Percentiles rank a stretch among this genome's conserved stretches.
Evolutionary conservation across 305 asterid genomes (phyloP).

Genomic region (Plantago lanceolata): DNA sequence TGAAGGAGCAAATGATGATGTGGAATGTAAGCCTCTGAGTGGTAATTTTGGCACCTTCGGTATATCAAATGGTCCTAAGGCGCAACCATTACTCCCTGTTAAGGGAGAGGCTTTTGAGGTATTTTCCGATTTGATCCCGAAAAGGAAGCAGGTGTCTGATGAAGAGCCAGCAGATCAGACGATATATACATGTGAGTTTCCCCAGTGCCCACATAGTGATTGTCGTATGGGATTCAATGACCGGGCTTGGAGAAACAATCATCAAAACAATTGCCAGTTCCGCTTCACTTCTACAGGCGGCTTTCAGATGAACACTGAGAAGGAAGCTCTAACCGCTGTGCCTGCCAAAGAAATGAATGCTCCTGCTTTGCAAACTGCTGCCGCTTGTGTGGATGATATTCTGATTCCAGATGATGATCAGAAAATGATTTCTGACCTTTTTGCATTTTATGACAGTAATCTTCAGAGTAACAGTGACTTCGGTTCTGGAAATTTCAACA

Average conservation of each 20-base stretch:
- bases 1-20: constrained; percentile 41
- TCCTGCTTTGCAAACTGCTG: constrained; percentile 18
- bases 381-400: constrained; percentile 25
- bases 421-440: constrained; percentile 41
- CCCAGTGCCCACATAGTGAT: constrained; percentile 50
- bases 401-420: constrained; percentile 59
- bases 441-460: constrained; percentile 41
- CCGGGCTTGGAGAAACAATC: constrained; percentile 52
- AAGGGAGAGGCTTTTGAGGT: constrained; percentile 48
- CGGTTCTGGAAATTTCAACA: constrained; percentile 31
- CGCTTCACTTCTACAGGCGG: constrained; percentile 28
- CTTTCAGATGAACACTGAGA: constrained; percentile 28
- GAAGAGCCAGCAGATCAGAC: constrained; percentile 31
- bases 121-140: constrained; percentile 33
- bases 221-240: constrained; percentile 42
- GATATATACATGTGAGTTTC: constrained; percentile 49
- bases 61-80: constrained; percentile 21
- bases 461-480: constrained; percentile 33
- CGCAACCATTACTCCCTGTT: constrained; percentile 32
- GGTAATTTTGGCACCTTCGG: constrained; percentile 29
- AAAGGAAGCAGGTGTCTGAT: constrained; percentile 37
- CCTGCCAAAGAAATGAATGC: constrained; percentile 21
- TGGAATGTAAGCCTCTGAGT: constrained; percentile 37
- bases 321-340: constrained; percentile 21
- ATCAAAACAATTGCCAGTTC: constrained; percentile 47